Conservation (phyloP, 495 filamentous ascomycete genomes). For the Trypethelium eluteriae region DNA sequence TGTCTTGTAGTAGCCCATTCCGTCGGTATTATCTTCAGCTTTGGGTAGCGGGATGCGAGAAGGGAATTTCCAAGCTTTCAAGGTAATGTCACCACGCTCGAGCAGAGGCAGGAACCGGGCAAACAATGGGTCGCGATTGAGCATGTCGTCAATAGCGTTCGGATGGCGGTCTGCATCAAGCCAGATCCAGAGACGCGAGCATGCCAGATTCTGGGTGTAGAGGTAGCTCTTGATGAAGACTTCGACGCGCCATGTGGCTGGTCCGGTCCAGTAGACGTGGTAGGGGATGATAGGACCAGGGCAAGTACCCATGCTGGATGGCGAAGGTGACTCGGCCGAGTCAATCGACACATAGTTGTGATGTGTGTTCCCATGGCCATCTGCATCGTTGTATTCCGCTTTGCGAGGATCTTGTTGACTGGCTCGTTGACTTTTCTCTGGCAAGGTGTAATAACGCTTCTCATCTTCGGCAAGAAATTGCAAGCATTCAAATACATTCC, state of each 20-base stretch:
- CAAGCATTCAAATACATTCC: slow-evolving; percentile 48
- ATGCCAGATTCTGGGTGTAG: slow-evolving; percentile 51
- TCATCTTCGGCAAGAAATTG: slow-evolving; percentile 42
- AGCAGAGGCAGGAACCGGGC: slow-evolving; percentile 47
- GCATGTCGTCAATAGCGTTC: slow-evolving; percentile 43
- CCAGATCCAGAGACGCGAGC: slow-evolving; percentile 48
- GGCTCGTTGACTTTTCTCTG: slow-evolving; percentile 33
- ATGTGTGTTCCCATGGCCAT: slow-evolving; percentile 37
- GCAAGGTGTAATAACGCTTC: slow-evolving; percentile 43
- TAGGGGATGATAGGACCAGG: slow-evolving; percentile 49
- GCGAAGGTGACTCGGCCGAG: slow-evolving; percentile 28
- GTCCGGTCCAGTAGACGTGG: slow-evolving; percentile 53
- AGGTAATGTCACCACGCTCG: slow-evolving; percentile 45
- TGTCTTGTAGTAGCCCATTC: slow-evolving; percentile 38
- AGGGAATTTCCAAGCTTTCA: slow-evolving; percentile 50
- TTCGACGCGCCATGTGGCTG: slow-evolving; percentile 51
- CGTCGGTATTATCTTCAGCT: slow-evolving; percentile 36
- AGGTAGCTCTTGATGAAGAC: slow-evolving; percentile 51
- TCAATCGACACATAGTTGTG: slow-evolving; percentile 29
- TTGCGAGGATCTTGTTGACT: slow-evolving; percentile 38
- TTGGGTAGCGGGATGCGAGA: slow-evolving; percentile 45
- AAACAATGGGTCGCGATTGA: slow-evolving; percentile 44
- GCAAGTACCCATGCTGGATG: slow-evolving; percentile 40
- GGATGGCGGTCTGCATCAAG: slow-evolving; percentile 46
- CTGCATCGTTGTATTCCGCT: slow-evolving; percentile 39